Evolutionary conservation across 257 asterid species (phyloP).

Genomic region (Solanum sparsipilum): DNA sequence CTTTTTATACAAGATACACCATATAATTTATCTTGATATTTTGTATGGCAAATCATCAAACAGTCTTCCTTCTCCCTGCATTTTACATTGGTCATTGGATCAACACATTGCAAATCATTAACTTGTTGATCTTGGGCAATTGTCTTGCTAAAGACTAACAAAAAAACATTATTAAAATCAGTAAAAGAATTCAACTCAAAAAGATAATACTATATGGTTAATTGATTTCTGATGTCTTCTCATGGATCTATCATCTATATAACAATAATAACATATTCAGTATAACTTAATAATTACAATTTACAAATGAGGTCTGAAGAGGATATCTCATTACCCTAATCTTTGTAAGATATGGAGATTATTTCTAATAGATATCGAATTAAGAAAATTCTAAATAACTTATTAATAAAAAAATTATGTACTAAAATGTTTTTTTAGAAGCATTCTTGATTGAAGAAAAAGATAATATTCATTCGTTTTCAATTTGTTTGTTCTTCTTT

Average conservation of each 20-base stretch:
- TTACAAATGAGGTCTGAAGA: background rate
- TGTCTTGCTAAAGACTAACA: background rate
- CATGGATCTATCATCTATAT: too few relatives aligned
- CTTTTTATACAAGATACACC: background rate
- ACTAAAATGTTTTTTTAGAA: background rate
- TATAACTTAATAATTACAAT: background rate
- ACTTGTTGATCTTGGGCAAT: background rate
- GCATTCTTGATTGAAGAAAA: background rate
- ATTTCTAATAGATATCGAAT: background rate
- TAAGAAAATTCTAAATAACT: background rate
- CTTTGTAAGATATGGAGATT: background rate
- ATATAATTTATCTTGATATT: background rate
- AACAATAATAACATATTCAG: background rate
- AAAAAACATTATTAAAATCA: background rate
- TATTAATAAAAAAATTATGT: background rate
- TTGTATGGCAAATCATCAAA: background rate
- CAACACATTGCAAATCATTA: background rate
- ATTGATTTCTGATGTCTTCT: background rate
- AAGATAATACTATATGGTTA: background rate
- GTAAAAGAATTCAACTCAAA: background rate
- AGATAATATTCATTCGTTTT: background rate
- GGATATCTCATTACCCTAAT: rapidly evolving
- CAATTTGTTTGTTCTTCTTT: background rate
- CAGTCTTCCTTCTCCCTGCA: background rate
- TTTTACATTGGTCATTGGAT: background rate